phyloP scores from a whole-genome alignment of 1,284 basidiomycete species.

The Exobasidium rhododendri region DNA sequence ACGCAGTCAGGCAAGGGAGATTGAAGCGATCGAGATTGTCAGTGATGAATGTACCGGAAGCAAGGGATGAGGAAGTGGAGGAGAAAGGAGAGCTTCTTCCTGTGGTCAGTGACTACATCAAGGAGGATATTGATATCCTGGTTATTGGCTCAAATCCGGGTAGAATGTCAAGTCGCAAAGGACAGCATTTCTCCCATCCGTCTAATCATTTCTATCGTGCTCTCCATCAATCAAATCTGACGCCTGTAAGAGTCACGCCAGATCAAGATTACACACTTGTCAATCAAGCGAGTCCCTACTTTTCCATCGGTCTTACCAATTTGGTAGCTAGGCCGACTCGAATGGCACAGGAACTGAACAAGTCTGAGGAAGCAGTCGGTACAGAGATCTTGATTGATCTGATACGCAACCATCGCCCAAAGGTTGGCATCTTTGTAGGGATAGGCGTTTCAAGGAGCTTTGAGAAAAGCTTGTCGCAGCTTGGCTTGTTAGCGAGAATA shows the following conservation, averaged over 20 bases:
- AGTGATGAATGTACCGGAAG: no score
- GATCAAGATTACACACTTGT: slow-evolving; percentile 1
- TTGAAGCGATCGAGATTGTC: background rate
- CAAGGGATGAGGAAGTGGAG: no score
- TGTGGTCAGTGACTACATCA: background rate
- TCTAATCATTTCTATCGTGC: slow-evolving; percentile 14
- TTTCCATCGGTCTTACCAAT: slow-evolving; percentile 11
- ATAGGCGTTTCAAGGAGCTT: slow-evolving; percentile 1
- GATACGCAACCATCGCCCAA: slow-evolving; percentile 3
- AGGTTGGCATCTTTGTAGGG: slow-evolving; percentile 4
- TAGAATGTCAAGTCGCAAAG: slow-evolving; percentile 3
- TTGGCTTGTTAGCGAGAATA: background rate
- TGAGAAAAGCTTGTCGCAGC: background rate
- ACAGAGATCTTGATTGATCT: slow-evolving; percentile 24
- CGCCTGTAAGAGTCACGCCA: background rate
- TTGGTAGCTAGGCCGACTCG: slow-evolving; percentile 6
- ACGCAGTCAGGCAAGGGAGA: background rate
- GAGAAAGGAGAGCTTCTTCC: background rate
- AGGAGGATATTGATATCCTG: slow-evolving; percentile 5
- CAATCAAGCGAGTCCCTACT: slow-evolving; percentile 1
- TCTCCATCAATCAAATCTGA: slow-evolving; percentile 9
- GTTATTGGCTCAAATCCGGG: slow-evolving; percentile 15
- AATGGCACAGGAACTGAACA: slow-evolving; percentile 11
- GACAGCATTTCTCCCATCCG: slow-evolving; percentile 15
- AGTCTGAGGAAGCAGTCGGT: slow-evolving; percentile 27